Base-by-base conservation (phyloP, 306 rosid species). In the Delonix regia region DNA sequence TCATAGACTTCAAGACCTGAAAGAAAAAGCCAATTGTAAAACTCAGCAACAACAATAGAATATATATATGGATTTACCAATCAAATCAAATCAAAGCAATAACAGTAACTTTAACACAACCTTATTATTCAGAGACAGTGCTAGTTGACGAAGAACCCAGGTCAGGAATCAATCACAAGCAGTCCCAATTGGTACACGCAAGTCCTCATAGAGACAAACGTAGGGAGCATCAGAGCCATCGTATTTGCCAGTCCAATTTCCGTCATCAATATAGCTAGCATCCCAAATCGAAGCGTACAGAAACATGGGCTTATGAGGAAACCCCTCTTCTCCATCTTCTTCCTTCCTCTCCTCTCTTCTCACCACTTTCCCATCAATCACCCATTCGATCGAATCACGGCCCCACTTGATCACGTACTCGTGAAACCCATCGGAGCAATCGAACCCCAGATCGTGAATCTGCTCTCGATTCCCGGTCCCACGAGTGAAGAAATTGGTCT, bases 241-340 rank as follows among this genome's bases (percentile, higher is more conserved):
- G 33, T 86, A 91, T 18, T 71, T 78, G 70, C 90, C 90, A 12
- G 90, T 71, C 90, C 96, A 91, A 48, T 72, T 76, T 19, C 92
- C 96, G 9, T 79, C 83, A 18, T n/a, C 82, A 13, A 89, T 77
- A 38, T 69, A 81, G 76, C 90, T 91, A 1, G 89, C 90, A 72
- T 89, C 86, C 97, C 92, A 91, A 71, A 89, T 10, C 7, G 89
- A 86, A n/a, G 90, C 88, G 74, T 86, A 91, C 79, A 91, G 71
- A 80, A 81, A 91, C 90, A 83, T 91, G 0, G 90, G 78, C 73
- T 83, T 86, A 16, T 51, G 28, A 1, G 89, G 93, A 42, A 86
- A 89, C 56, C 36, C 85, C 36, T 38, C 82, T 34, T 55, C 60
- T 0, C 60, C 60, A 19, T 61, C n/a, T 33, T 76, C 84, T 18